Conservation (phyloP, 768 basidiomycete species). For the Daedalea quercina region DNA sequence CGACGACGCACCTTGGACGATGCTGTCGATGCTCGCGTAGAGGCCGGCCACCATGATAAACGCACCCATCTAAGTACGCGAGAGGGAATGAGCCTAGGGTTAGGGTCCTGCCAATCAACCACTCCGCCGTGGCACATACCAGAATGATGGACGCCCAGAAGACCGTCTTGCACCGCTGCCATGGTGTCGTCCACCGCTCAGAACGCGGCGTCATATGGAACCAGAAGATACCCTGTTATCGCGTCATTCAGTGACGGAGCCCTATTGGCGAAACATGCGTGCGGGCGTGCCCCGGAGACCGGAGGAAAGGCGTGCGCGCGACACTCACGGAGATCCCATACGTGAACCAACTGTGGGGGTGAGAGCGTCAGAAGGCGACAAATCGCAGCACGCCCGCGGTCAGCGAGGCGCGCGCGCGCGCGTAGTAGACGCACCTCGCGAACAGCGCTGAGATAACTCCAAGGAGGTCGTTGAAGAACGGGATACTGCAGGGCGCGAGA, state of each 20-base stretch:
- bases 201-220: conserved; percentile 20
- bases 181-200: conserved; percentile 18
- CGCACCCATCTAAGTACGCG: conserved; percentile 16
- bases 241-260: background rate
- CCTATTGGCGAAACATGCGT: too few relatives aligned
- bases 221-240: conserved; percentile 20
- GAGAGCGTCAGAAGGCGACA: background rate
- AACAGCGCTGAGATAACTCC: conserved; percentile 24
- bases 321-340: conserved; percentile 21
- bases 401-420: background rate
- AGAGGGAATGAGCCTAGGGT: conserved; percentile 2
- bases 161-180: conserved; percentile 16
- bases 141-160: conserved; percentile 20
- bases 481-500: conserved; percentile 14
- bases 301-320: background rate
- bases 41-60: conserved; percentile 26
- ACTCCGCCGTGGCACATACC: conserved; percentile 5
- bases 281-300: too few relatives aligned
- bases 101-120: background rate
- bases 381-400: too few relatives aligned
- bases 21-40: conserved; percentile 22
- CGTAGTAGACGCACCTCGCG: conserved; percentile 12
- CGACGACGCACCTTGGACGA: conserved; percentile 18
- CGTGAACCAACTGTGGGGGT: conserved; percentile 21
- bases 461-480: conserved; percentile 27